Percentiles rank a stretch among this genome's conserved stretches.
Evolutionary conservation across 1,284 basidiomycete genomes (phyloP).

Genomic region (Pseudozyma hubeiensis): DNA sequence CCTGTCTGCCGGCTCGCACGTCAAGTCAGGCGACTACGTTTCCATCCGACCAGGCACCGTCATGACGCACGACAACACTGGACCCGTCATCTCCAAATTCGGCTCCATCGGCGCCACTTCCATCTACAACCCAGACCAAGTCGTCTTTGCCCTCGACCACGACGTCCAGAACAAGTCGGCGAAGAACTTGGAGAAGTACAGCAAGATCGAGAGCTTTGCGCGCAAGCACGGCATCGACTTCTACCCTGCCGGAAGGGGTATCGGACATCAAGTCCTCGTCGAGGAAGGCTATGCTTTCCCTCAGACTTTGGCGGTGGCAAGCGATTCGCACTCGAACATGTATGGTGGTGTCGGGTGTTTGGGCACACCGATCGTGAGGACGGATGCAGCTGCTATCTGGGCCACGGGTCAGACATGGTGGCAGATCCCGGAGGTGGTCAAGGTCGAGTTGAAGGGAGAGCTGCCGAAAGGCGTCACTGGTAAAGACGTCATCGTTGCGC

Average conservation of each 20-base stretch:
- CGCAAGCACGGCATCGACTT: conserved; percentile 89
- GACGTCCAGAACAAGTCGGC: conserved; percentile 95
- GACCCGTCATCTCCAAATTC: conserved; percentile 92
- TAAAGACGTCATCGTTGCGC: conserved; percentile 97
- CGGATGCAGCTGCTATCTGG: conserved; percentile 93
- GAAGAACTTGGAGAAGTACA: conserved; percentile 95
- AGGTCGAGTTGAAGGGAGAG: conserved; percentile 87
- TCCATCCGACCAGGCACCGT: conserved; percentile 98
- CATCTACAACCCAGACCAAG: conserved; percentile 84
- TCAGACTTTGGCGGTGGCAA: conserved; percentile 75
- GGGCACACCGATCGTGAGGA: conserved; percentile 86
- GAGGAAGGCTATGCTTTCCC: conserved; percentile 68
- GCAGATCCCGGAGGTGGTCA: conserved; percentile 97
- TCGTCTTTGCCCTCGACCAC: conserved; percentile 96
- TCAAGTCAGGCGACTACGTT: conserved; percentile 97
- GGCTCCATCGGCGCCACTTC: conserved; percentile 91
- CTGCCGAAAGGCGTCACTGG: conserved; percentile 91
- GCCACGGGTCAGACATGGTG: conserved; percentile 99
- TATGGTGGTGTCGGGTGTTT: conserved; percentile 98
- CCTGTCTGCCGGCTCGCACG: conserved; percentile 74
- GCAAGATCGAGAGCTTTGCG: conserved; percentile 90
- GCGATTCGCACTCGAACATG: conserved; percentile 98
- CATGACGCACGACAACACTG: conserved; percentile 83
- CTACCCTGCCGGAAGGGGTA: conserved; percentile 97
- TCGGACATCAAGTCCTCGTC: conserved; percentile 74